Conservation (phyloP, 352 stramenopile species). For the Globisporangium sylvaticum region DNA sequence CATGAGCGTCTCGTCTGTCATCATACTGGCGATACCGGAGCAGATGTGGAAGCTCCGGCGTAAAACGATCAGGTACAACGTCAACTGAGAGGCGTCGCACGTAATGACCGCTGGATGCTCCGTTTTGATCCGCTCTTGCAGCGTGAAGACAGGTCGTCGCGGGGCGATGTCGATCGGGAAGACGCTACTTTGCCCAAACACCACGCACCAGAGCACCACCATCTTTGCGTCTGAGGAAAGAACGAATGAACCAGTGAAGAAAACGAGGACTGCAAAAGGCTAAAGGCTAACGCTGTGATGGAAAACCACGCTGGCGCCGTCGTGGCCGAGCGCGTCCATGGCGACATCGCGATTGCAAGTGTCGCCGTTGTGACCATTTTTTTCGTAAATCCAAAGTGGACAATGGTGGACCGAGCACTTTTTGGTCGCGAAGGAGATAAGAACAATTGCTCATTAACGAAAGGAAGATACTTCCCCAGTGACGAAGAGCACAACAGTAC, state of each 20-base stretch:
- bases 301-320: too few relatives aligned
- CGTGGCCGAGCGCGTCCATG: too few relatives aligned
- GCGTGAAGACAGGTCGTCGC: background rate
- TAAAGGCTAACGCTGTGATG: background rate
- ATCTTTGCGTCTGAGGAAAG: background rate
- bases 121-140: background rate
- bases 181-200: background rate
- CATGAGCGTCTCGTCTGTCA: background rate
- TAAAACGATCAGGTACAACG: background rate
- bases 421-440: too few relatives aligned
- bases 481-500: too few relatives aligned
- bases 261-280: background rate
- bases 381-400: too few relatives aligned
- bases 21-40: background rate
- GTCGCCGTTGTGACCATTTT: too few relatives aligned
- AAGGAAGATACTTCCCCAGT: too few relatives aligned
- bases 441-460: too few relatives aligned
- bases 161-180: background rate
- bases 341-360: too few relatives aligned
- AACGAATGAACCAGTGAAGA: too few relatives aligned
- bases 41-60: too few relatives aligned
- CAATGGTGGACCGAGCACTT: too few relatives aligned
- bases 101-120: background rate
- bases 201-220: background rate
- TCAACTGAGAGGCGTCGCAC: background rate